Base-by-base conservation (phyloP, 768 basidiomycete genomes). In the Leccinum barrowsii region DNA sequence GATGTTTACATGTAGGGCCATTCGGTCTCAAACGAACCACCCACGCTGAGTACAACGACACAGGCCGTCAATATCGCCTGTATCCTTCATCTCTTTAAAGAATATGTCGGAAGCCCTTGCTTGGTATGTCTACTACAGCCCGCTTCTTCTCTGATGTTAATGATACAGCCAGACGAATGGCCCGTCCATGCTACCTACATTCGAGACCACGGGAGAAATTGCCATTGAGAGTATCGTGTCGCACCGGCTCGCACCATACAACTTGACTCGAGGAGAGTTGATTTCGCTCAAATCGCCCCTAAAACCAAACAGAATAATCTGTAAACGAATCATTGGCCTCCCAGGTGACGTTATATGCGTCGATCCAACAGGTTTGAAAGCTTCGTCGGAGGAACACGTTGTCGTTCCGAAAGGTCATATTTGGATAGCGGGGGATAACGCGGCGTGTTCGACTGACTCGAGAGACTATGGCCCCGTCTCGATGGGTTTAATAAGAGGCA, bases 391-490 rank as follows among this genome's bases (percentile, higher is more conserved):
- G 15, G 89, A 89, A 59, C 90, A 93, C 65, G 81, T 95, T 15
- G 68, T 85, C 26, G 75, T 98, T 10, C 96, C 96, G 1, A 82
- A 82, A 65, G 92, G 94, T 3, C 90, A 96, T 70, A 72, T 96
- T 22, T 98, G 96, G 96, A 78, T 96, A 30, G 82, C 78, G 52
- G 97, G 96, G 22, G 96, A 99, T 75, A 99, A 98, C 67, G 77
- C 88, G 46, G 78, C 83, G 24, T 80, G 78, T 63, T 94, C 94
- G 35, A 84, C 85, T 13, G 96, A 99, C 75, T 98, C 96, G 11
- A 81, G 96, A 57, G 74, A 78, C n/a, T 97, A 97, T 75, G 97
- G 96, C 0, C 96, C 96, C 22, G 87, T 98, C 4, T 86, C 96
- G 0, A 82, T 91, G 63, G 86, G 82, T 4, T 76, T 96, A 8